A percentile compares a stretch with the other conserved stretches of the same genome.
Conservation (phyloP, 2,329 filamentous ascomycete species). For the Cryphonectria naterciae region DNA sequence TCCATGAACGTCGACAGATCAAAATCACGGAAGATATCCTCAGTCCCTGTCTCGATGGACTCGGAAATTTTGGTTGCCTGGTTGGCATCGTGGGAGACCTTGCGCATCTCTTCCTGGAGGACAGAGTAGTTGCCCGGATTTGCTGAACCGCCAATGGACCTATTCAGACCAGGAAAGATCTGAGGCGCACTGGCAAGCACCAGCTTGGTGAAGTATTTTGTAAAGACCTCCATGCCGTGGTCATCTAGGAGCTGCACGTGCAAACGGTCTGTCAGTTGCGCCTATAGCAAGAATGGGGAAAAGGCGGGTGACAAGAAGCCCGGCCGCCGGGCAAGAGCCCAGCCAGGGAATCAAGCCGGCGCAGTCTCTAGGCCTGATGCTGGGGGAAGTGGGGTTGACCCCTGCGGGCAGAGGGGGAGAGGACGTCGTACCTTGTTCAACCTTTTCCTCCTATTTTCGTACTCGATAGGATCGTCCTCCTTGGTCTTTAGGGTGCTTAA, state of each 20-base stretch:
- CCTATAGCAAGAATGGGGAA: background rate
- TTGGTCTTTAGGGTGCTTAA: slow-evolving; percentile 95
- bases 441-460: slow-evolving; percentile 88
- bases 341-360: background rate
- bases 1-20: slow-evolving; percentile 95
- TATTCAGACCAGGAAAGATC: slow-evolving; percentile 81
- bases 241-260: slow-evolving; percentile 83
- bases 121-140: slow-evolving; percentile 81
- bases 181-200: slow-evolving; percentile 88
- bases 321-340: background rate
- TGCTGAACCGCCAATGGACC: slow-evolving; percentile 62
- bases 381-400: background rate
- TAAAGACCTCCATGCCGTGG: slow-evolving; percentile 98
- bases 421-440: slow-evolving; percentile 77
- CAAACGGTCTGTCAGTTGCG: slow-evolving; percentile 6
- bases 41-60: slow-evolving; percentile 85
- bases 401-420: too few species aligned
- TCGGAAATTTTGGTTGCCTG: slow-evolving; percentile 92
- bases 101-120: slow-evolving; percentile 81
- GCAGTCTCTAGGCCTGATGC: background rate
- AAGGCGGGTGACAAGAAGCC: background rate
- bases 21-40: slow-evolving; percentile 94
- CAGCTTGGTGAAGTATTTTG: slow-evolving; percentile 92
- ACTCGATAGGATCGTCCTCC: slow-evolving; percentile 83
- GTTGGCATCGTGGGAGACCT: slow-evolving; percentile 77